A percentile compares a stretch with the other conserved stretches of the same genome.
Evolutionary conservation across 2,329 filamentous ascomycete species (phyloP).

Genomic region (Amylocarpus encephaloides): DNA sequence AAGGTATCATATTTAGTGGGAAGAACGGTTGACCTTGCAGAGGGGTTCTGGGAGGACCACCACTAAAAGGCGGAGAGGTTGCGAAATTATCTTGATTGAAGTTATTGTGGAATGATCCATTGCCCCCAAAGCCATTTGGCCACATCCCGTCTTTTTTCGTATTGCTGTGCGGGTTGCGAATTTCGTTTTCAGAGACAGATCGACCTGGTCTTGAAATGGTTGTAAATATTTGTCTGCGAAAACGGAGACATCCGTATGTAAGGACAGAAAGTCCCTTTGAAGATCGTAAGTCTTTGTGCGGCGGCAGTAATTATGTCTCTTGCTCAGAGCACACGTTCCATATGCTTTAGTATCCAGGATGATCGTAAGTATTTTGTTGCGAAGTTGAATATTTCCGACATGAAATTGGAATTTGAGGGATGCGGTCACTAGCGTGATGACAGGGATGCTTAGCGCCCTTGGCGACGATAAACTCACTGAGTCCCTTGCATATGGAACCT

Average conservation of each 20-base stretch:
- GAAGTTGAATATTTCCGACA: no score
- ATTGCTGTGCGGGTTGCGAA: not conserved
- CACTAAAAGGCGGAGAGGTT: constrained; percentile 10
- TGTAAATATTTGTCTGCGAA: not conserved
- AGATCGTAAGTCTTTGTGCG: not conserved
- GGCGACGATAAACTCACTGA: no score
- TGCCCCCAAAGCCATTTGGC: constrained; percentile 23
- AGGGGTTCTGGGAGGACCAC: constrained; percentile 3
- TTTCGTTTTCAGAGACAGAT: not conserved
- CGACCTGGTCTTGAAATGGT: not conserved
- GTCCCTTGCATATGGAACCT: no score
- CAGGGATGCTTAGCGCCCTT: no score
- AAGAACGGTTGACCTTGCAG: constrained; percentile 18
- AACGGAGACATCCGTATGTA: not conserved
- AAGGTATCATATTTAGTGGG: constrained; percentile 14
- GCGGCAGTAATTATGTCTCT: not conserved
- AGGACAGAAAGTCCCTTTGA: not conserved
- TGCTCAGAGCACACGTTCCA: not conserved
- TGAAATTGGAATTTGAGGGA: no score
- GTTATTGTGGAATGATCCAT: constrained; percentile 19
- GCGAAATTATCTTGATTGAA: constrained; percentile 24
- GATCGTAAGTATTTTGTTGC: no score
- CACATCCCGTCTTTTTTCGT: constrained; percentile 19
- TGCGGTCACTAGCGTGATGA: not conserved
- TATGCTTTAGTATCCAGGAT: no score